These are phyloP conservation scores for Hygrophila difformis DNA, from an alignment of 257 asterid species.

Conservation along the genomic window DNA sequence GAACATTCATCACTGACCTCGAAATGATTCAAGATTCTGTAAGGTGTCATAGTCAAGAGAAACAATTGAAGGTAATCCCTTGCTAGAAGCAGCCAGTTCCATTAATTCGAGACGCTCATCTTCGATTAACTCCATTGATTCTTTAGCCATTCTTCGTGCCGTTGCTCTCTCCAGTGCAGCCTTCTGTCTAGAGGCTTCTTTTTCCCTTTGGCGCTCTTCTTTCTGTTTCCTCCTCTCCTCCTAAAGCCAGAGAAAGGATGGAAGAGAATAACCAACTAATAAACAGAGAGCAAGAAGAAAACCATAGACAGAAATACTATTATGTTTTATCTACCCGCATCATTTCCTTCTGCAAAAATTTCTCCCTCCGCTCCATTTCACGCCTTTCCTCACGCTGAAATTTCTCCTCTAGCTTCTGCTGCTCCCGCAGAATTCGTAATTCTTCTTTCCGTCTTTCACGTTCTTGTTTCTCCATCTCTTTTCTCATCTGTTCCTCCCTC, in stretches of 20 bases:
- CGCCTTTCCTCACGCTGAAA: conserved; percentile 95
- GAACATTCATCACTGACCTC: conserved; percentile 65
- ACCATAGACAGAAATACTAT: neutral
- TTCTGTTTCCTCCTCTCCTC: conserved; percentile 91
- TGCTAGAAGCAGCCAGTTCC: conserved; percentile 93
- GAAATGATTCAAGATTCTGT: conserved; percentile 74
- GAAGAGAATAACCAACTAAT: conserved; percentile 1
- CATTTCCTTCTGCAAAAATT: conserved; percentile 80
- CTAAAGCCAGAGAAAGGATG: conserved; percentile 29
- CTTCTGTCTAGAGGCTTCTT: conserved; percentile 76
- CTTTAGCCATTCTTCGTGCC: conserved; percentile 87
- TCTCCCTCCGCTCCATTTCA: conserved; percentile 96
- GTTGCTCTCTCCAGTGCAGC: conserved; percentile 92
- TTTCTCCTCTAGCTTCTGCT: conserved; percentile 82
- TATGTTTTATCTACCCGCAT: conserved; percentile 39
- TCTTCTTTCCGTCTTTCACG: conserved; percentile 92
- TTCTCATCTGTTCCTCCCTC: conserved; percentile 93
- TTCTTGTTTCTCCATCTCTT: conserved; percentile 88
- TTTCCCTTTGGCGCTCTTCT: conserved; percentile 80
- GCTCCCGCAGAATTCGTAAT: conserved; percentile 69
- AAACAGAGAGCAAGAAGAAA: conserved; percentile 5
- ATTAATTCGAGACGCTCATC: conserved; percentile 95
- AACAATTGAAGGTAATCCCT: conserved; percentile 71
- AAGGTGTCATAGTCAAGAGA: conserved; percentile 85
- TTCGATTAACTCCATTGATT: conserved; percentile 91